Evolutionary conservation across 1,284 basidiomycete species (phyloP).

Genomic region (Sporisorium reilianum): DNA sequence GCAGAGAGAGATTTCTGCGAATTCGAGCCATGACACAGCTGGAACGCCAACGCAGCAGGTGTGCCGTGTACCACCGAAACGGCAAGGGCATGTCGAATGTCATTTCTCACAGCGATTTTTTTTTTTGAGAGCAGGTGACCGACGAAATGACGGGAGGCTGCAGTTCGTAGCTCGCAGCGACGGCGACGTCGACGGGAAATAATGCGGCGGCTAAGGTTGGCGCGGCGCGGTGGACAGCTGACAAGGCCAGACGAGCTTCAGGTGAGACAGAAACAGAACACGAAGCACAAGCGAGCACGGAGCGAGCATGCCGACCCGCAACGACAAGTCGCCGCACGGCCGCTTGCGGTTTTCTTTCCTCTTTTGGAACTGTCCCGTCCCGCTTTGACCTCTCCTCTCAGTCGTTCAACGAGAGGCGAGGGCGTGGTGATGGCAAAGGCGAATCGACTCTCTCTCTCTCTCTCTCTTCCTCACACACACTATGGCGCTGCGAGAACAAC

Average conservation of each 20-base stretch:
- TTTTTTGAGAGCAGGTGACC: not conserved
- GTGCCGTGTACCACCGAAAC: not conserved
- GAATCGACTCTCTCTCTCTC: not conserved
- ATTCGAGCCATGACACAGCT: not conserved
- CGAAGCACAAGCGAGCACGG: not conserved
- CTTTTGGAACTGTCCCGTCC: not conserved
- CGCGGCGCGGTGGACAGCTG: not conserved
- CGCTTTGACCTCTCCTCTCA: no score
- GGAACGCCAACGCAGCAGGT: not conserved
- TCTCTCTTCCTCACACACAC: no score
- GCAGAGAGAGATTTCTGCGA: not conserved
- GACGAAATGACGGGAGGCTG: not conserved
- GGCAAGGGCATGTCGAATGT: not conserved
- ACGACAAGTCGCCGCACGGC: not conserved
- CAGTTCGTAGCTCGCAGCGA: not conserved
- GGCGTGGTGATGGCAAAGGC: not conserved
- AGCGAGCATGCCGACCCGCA: not conserved
- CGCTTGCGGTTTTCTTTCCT: not conserved
- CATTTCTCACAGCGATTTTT: not conserved
- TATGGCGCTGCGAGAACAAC: no score
- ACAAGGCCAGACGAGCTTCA: not conserved
- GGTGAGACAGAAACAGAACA: not conserved
- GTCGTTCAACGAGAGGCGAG: not conserved
- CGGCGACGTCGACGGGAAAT: no score
- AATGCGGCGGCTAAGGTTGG: no score